Percentiles rank a stretch among this genome's conserved stretches.
These are phyloP conservation scores for Eudorina sp. DNA, from an alignment of 139 green algal species.

Conservation along the genomic window DNA sequence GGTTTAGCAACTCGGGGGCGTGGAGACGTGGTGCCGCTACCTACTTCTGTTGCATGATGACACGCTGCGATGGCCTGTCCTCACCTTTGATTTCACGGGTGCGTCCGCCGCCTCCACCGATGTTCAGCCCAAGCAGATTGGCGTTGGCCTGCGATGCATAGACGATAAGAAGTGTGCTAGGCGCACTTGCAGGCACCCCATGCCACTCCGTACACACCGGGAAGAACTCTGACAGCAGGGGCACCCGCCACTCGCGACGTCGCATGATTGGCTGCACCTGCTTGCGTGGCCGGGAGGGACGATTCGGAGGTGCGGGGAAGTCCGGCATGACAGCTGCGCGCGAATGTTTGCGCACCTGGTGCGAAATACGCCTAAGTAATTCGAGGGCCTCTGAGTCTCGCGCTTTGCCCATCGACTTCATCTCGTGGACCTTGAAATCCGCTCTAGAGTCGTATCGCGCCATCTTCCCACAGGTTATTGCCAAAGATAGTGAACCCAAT, in stretches of 20 bases:
- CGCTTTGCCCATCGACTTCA: not conserved
- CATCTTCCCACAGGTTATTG: not conserved
- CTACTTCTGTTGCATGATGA: not conserved
- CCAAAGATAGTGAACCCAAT: not conserved
- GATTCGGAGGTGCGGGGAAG: too few species aligned
- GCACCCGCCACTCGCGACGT: slow-evolving; percentile 71
- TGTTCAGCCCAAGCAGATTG: slow-evolving; percentile 79
- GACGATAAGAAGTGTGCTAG: not conserved
- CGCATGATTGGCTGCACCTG: slow-evolving; percentile 91
- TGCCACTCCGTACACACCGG: slow-evolving; percentile 65
- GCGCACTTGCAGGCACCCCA: not conserved
- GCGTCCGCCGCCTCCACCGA: slow-evolving; percentile 65
- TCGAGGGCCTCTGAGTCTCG: slow-evolving; percentile 60
- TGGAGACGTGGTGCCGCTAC: too few species aligned
- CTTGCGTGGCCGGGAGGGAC: not conserved
- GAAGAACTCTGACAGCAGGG: slow-evolving; percentile 83
- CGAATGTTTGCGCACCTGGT: not conserved
- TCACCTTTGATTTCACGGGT: slow-evolving; percentile 49
- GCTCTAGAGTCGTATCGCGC: slow-evolving; percentile 57
- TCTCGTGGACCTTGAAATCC: slow-evolving; percentile 60
- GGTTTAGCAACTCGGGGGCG: too few species aligned
- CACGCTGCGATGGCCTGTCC: not conserved
- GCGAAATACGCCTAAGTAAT: slow-evolving; percentile 69
- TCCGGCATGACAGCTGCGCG: too few species aligned
- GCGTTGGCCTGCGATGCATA: not conserved